These are phyloP conservation scores for Podaxis sp. DNA, from an alignment of 768 basidiomycete species.

Conservation along the genomic window DNA sequence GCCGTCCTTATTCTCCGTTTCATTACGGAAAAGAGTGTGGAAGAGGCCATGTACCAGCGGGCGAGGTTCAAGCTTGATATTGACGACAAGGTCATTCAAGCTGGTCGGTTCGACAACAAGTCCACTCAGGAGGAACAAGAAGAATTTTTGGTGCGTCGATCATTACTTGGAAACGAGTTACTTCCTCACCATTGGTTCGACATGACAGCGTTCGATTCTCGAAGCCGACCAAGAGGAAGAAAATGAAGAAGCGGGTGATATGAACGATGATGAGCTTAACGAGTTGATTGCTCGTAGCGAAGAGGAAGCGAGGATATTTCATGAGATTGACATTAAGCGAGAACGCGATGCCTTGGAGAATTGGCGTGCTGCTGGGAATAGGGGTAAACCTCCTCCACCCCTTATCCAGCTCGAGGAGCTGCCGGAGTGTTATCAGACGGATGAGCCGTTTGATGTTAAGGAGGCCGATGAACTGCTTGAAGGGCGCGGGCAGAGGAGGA, in stretches of 20 bases:
- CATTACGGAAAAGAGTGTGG: conserved; percentile 97
- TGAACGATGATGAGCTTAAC: conserved; percentile 95
- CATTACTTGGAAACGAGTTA: neutral
- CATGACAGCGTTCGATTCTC: conserved; percentile 76
- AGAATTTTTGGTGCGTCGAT: conserved; percentile 76
- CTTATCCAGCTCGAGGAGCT: conserved; percentile 89
- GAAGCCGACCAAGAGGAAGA: conserved; percentile 90
- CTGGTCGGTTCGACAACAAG: conserved; percentile 98
- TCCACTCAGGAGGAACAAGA: conserved; percentile 98
- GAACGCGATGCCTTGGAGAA: conserved; percentile 60
- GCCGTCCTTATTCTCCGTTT: conserved; percentile 95
- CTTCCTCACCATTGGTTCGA: conserved; percentile 11
- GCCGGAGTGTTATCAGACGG: conserved; percentile 86
- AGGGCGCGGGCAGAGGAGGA: conserved; percentile 83
- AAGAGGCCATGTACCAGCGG: conserved; percentile 96
- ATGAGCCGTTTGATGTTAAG: conserved; percentile 71
- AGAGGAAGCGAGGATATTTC: conserved; percentile 73
- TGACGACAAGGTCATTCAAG: conserved; percentile 99
- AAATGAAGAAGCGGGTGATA: conserved; percentile 86
- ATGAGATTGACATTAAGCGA: conserved; percentile 79
- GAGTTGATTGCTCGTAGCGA: conserved; percentile 87
- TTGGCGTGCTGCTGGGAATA: conserved; percentile 75
- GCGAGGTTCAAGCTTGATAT: conserved; percentile 97
- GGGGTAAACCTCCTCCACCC: conserved; percentile 72
- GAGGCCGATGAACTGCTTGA: conserved; percentile 65